Conservation (phyloP, 352 stramenopile species). For the Pythium pectinolyticum region DNA sequence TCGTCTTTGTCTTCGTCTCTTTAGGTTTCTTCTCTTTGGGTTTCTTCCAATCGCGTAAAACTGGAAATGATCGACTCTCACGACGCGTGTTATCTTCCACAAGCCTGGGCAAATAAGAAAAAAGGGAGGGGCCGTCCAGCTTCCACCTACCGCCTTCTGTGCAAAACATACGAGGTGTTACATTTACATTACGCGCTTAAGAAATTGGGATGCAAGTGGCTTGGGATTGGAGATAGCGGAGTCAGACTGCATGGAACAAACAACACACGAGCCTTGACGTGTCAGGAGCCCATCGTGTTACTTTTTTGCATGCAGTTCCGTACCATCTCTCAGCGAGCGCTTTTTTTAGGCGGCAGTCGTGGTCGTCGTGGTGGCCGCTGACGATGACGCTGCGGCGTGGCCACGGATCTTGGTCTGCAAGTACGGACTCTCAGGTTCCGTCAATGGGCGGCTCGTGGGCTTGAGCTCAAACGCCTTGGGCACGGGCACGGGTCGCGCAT, state of each 20-base stretch:
- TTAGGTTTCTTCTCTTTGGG: not conserved
- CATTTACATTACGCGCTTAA: conserved; percentile 25
- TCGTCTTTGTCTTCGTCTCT: not conserved
- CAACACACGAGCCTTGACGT: too few relatives aligned
- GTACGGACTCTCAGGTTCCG: conserved; percentile 55
- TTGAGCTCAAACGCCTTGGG: conserved; percentile 53
- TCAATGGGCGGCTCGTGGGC: conserved; percentile 43
- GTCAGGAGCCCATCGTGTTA: too few relatives aligned
- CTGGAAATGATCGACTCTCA: not conserved
- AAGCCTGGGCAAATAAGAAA: conserved; percentile 4
- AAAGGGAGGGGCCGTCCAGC: not conserved
- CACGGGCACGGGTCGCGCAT: conserved; percentile 58
- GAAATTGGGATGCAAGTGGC: not conserved
- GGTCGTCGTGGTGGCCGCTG: too few relatives aligned
- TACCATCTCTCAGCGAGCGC: conserved; percentile 1
- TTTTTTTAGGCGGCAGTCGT: conserved; percentile 22
- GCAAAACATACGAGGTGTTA: too few relatives aligned
- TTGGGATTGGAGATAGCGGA: not conserved
- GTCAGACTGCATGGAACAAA: not conserved
- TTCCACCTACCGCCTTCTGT: not conserved
- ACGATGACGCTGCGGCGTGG: conserved; percentile 3
- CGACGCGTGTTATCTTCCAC: not conserved
- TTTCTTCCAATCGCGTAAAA: too few relatives aligned
- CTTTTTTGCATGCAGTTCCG: too few relatives aligned
- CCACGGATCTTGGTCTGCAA: conserved; percentile 27